Percentiles rank a stretch among this genome's conserved stretches.
phyloP scores from a whole-genome alignment of 306 rosid genomes.

The Luffa aegyptiaca region DNA sequence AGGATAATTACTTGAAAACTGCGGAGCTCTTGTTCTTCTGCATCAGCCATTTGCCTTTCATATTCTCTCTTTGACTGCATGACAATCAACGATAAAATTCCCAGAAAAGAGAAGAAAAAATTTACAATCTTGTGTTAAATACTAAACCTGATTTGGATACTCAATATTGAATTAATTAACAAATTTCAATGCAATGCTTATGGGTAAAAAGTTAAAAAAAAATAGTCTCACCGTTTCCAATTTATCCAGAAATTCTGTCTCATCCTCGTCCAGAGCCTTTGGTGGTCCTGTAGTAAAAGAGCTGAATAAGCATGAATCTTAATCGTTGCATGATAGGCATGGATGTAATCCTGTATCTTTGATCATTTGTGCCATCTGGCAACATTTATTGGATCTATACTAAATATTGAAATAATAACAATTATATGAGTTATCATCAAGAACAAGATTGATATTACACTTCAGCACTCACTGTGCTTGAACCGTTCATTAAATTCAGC shows the following conservation, averaged over 20 bases:
- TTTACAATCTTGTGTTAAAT: neutral
- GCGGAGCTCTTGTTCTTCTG: slow-evolving; percentile 57
- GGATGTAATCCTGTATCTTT: neutral
- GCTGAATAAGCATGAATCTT: neutral
- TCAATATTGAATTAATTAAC: neutral
- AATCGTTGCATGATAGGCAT: neutral
- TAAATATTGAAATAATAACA: neutral
- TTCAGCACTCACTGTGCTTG: slow-evolving; percentile 74
- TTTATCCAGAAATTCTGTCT: slow-evolving; percentile 82
- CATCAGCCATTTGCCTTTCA: slow-evolving; percentile 63
- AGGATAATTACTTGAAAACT: slow-evolving; percentile 57
- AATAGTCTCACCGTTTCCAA: slow-evolving; percentile 44
- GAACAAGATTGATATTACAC: slow-evolving; percentile 1
- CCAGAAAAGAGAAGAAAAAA: neutral
- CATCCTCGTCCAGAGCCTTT: slow-evolving; percentile 92
- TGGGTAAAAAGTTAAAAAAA: neutral
- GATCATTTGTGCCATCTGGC: neutral
- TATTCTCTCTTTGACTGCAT: slow-evolving; percentile 70
- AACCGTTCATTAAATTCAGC: slow-evolving; percentile 88
- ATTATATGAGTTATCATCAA: neutral
- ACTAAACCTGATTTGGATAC: neutral
- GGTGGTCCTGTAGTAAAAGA: slow-evolving; percentile 60
- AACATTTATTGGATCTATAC: too few species aligned
- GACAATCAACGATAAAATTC: neutral
- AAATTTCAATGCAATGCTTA: neutral